Evolutionary conservation across 139 green algal genomes (phyloP), one percentile per base, ranked within the genome.

Genomic region (Chlorella vulgaris): DNA sequence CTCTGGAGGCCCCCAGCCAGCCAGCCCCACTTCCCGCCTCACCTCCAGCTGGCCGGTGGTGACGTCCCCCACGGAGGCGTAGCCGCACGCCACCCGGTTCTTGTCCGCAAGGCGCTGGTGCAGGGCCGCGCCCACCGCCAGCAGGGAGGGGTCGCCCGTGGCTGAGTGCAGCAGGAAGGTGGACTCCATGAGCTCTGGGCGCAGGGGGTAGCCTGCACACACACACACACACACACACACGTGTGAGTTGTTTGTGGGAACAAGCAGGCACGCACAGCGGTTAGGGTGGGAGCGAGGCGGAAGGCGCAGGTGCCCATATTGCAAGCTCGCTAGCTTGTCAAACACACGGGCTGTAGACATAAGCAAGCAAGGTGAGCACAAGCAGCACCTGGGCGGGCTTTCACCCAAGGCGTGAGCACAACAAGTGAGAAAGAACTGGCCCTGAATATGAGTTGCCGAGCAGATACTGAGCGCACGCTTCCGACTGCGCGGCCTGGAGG

Each of bases 141-240:
- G 55, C 62, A 78, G 51, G 1, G 76, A 70, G 18, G 71, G 61
- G n/a, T 74, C 51, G n/a, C 55, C 13, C 10, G 84, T 84, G 28
- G 90, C 84, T 24, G 89, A 80, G 62, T 95, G 88, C 76, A 99
- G 87, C 82, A 96, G 70, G 86, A 90, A 99, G 3, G 94, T 96
- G 65, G 84, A 94, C 90, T 99, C 96, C 28, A 95, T 90, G 47
- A 98, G 86, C 82, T 99, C 96, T 4, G 96, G 96, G 33, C 96
- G 86, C 68, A 97, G 83, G 7, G 89, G 90, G 55, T 91, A 92
- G 73, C 83, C 83, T 73, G 36, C 36, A 53, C 18, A 21, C 55
- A 58, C 10, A 58, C n/a, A n/a, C n/a, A n/a, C n/a, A n/a, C n/a
- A n/a, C n/a, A n/a, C n/a, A n/a, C n/a, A n/a, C n/a, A n/a, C n/a